Evolutionary conservation across 1,284 basidiomycete genomes (phyloP), one percentile per base, ranked within the genome.

Genomic region (Heterobasidion irregulare): DNA sequence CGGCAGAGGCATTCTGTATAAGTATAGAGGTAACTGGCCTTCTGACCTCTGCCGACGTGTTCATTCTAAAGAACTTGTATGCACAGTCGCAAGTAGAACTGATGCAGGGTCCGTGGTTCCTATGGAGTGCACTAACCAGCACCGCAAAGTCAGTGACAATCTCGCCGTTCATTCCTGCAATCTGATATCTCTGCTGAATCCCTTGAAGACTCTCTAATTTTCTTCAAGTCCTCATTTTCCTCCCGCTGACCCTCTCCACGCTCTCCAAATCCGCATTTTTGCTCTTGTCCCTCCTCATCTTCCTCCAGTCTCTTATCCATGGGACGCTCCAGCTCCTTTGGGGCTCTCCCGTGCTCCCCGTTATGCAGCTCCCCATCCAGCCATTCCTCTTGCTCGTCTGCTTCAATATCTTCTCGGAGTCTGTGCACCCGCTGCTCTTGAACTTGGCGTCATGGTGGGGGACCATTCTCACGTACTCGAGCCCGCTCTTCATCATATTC

Each of bases 181-280:
- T 38, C 41, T 43, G 19, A 54, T 55, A n/a, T 38, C 50, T 18
- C 55, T 15, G 38, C 32, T 19, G 41, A 38, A 41, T 19, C 43
- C 15, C 26, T 41, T 50, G 52, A 59, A 88, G 87, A 65, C 70
- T 88, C 56, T 87, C 84, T 8, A 91, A 87, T 46, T 86, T 82
- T 58, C 64, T 86, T 38, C 89, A 93, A 67, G 89, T 93, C 60
- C 74, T 94, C 55, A 79, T 93, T 33, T 93, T 87, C 70, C 79
- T 94, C 53, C 91, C 92, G 1, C 74, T 94, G 56, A 92, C 85
- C 44, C 77, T 88, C 62, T 89, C 85, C 57, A 92, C 87, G 5
- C 77, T 94, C 58, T 88, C 87, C 45, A 84, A 80, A 32, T 76
- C 85, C 34, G 89, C 88, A 1, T 91, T 94, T 64, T 79, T 94